Evolutionary conservation across 768 basidiomycete genomes (phyloP).

Genomic region (Mrakia hoshinonis): DNA sequence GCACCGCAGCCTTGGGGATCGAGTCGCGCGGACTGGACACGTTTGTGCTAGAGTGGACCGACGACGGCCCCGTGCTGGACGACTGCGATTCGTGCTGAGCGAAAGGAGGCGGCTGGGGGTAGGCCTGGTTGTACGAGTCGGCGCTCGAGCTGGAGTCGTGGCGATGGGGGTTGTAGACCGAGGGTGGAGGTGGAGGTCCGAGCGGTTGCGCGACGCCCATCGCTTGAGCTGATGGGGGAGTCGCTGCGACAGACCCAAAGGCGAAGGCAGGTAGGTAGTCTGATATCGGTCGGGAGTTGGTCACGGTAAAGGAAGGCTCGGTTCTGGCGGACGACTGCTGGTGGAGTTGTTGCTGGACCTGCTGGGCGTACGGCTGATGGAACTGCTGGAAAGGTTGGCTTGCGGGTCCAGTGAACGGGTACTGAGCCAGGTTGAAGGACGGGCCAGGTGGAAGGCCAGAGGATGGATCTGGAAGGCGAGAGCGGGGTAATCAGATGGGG

Average conservation of each 20-base stretch:
- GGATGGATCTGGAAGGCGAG: not conserved
- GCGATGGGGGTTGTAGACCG: not conserved
- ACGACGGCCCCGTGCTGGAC: constrained; percentile 1
- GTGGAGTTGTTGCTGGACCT: not conserved
- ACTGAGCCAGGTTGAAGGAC: not conserved
- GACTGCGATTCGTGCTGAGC: constrained; percentile 6
- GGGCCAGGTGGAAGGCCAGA: not conserved
- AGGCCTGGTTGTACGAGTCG: not conserved
- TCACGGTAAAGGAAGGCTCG: not conserved
- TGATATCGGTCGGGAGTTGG: not conserved
- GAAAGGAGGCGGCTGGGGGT: constrained; percentile 1
- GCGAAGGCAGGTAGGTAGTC: not conserved
- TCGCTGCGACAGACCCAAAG: too few species aligned
- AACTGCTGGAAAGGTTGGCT: not conserved
- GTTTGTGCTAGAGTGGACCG: not conserved
- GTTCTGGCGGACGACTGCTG: not conserved
- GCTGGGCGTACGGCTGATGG: not conserved
- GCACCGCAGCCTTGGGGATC: not conserved
- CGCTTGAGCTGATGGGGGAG: not conserved
- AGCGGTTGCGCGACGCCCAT: not conserved
- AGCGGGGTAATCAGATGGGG: not conserved
- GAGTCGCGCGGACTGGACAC: not conserved
- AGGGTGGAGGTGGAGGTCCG: not conserved
- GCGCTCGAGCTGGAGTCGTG: not conserved
- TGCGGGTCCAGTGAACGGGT: not conserved